Base-by-base conservation (phyloP, 441 rosid genomes). In the Corymbia calophylla region DNA sequence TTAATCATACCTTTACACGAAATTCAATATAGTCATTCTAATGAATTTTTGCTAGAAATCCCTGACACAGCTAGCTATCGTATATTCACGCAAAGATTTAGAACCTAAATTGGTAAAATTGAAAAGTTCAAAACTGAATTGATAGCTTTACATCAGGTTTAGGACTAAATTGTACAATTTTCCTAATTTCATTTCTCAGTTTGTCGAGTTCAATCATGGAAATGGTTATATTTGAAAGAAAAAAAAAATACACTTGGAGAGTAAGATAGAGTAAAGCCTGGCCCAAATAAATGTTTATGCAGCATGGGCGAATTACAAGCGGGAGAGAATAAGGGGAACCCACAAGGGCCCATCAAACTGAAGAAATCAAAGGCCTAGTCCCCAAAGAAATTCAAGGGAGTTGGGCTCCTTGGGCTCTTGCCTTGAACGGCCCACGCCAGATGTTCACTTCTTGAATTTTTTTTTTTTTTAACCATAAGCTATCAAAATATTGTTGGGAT, bases 31-130 rank as follows among this genome's bases (percentile, higher is more conserved):
- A 32, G 47, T 32, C 7, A 0, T 68, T 32, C 0, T 5, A 5
- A 10, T 3, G 3, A 17, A 31, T 31, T 32, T 16, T 31, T 19
- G 31, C 5, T 6, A 5, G 6, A 18, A 68, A 32, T 68, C 7
- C 3, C 7, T 68, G 0, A 17, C 23, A 17, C 6, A 1, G 6
- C 5, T 2, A 0, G 4, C 32, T 31, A 10, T 66, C 23, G 14
- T 25, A 58, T 1, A 0, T 60, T 12, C 16, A 7, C 12, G 31
- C 16, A 60, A 3, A 60, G 15, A 12, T 27, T 12, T 27, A 60
- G 3, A 7, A 1, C 16, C 3, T 60, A 60, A 60, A 60, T 27
- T 27, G 27, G 31, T n/a, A 60, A 60, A 12, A 27, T 60, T 13
- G 31, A 60, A 27, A 60, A 27, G 3, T 60, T 60, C 11, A 60